Conservation (phyloP, 2,329 filamentous ascomycete species). For the Diaporthe australafricana region DNA sequence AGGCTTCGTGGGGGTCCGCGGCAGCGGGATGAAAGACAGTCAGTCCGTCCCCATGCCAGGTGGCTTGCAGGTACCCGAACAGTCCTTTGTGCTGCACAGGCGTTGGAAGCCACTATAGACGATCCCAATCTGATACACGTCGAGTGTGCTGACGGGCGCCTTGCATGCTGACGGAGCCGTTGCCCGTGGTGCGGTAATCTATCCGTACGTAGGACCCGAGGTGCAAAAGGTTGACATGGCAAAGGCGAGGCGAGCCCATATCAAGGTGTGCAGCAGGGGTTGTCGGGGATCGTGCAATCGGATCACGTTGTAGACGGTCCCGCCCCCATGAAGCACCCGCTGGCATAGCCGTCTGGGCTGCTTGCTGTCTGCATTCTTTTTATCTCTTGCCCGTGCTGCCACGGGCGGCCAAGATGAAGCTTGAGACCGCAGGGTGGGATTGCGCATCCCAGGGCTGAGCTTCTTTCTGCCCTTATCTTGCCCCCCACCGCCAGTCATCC, state of each 20-base stretch:
- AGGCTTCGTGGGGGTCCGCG: slow-evolving; percentile 32
- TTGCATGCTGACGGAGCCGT: not conserved
- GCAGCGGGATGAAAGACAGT: slow-evolving; percentile 11
- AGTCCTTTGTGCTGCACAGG: not conserved
- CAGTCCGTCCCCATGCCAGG: slow-evolving; percentile 16
- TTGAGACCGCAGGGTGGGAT: slow-evolving; percentile 27
- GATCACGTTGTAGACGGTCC: not conserved
- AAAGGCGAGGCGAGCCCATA: not conserved
- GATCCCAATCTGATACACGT: slow-evolving; percentile 18
- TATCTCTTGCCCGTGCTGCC: slow-evolving; percentile 13
- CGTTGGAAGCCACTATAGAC: not conserved
- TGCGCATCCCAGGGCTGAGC: not conserved
- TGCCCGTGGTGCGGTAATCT: not conserved
- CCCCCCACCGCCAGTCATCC: slow-evolving; percentile 30
- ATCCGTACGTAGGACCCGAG: slow-evolving; percentile 13
- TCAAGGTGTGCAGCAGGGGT: not conserved
- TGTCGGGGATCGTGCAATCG: slow-evolving; percentile 4
- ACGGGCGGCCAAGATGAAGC: slow-evolving; percentile 7
- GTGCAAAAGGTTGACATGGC: not conserved
- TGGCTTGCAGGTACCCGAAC: slow-evolving; percentile 17
- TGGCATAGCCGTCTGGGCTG: slow-evolving; percentile 1
- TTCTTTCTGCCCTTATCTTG: slow-evolving; percentile 32
- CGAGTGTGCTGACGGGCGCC: slow-evolving; percentile 20
- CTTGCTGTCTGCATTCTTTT: not conserved
- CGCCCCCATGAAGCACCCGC: not conserved